A percentile compares a stretch with the other conserved stretches of the same genome.
These are phyloP conservation scores for Fusarium brachygibbosum DNA, from an alignment of 2,329 filamentous ascomycete genomes.

Conservation along the genomic window DNA sequence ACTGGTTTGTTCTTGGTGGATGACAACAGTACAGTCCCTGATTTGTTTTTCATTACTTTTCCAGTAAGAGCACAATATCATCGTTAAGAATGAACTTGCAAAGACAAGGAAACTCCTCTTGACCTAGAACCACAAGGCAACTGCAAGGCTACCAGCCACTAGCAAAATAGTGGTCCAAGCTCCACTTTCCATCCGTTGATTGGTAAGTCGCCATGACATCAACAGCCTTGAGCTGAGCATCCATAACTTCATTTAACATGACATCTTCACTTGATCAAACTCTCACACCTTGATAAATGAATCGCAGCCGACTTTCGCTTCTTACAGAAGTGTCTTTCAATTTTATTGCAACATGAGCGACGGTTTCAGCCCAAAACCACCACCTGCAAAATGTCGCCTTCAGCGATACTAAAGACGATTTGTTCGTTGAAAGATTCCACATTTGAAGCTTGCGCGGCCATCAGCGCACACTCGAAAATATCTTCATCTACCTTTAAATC, in stretches of 20 bases:
- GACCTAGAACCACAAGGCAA: not conserved
- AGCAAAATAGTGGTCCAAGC: slow-evolving; percentile 7
- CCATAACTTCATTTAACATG: slow-evolving; percentile 1
- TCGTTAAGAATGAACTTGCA: too few relatives aligned
- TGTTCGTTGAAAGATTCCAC: slow-evolving; percentile 35
- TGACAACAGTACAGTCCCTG: too few relatives aligned
- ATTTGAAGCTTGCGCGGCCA: slow-evolving; percentile 34
- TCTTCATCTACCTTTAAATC: not conserved
- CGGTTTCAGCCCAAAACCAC: not conserved
- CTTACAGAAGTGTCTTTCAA: not conserved
- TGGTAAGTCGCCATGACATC: slow-evolving; percentile 17
- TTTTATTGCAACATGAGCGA: slow-evolving; percentile 15
- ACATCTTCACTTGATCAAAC: slow-evolving; percentile 9
- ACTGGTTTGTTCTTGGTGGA: too few relatives aligned
- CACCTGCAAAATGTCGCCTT: slow-evolving; percentile 26
- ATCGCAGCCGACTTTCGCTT: not conserved
- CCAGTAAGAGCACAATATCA: too few relatives aligned
- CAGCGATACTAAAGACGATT: slow-evolving; percentile 33
- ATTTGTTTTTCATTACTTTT: too few relatives aligned
- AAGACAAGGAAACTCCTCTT: too few relatives aligned
- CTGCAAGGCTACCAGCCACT: slow-evolving; percentile 3
- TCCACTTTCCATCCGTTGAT: not conserved
- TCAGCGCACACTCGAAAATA: slow-evolving; percentile 29
- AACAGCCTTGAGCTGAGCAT: slow-evolving; percentile 5
- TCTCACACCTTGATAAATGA: slow-evolving; percentile 4